Percentiles rank a stretch among this genome's conserved stretches.
phyloP scores from a whole-genome alignment of 2,329 filamentous ascomycete genomes.

The Alternaria consortialis region DNA sequence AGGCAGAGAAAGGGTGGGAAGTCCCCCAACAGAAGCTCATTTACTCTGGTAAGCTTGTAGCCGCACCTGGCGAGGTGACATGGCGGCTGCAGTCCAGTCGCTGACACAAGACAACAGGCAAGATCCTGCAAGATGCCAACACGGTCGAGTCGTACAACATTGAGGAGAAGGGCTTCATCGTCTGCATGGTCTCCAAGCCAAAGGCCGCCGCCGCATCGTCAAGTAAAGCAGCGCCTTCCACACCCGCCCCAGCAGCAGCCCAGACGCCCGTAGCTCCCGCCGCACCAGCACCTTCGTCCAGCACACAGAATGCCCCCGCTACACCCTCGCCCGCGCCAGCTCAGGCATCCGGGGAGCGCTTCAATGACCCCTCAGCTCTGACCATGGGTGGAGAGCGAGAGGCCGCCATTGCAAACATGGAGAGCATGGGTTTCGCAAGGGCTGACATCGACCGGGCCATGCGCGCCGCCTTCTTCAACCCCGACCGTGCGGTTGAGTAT shows the following conservation, averaged over 20 bases:
- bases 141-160: slow-evolving; percentile 97
- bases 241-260: slow-evolving; percentile 58
- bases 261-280: slow-evolving; percentile 65
- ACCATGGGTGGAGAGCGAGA: slow-evolving; percentile 84
- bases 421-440: slow-evolving; percentile 94
- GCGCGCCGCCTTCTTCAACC: slow-evolving; percentile 96
- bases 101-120: slow-evolving; percentile 68
- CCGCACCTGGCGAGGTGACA: slow-evolving; percentile 10
- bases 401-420: slow-evolving; percentile 88
- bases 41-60: slow-evolving; percentile 79
- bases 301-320: slow-evolving; percentile 60
- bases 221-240: slow-evolving; percentile 64
- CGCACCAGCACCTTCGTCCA: slow-evolving; percentile 60
- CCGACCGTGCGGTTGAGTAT: slow-evolving; percentile 96
- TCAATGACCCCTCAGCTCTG: slow-evolving; percentile 81
- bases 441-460: slow-evolving; percentile 91
- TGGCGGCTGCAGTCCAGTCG: slow-evolving; percentile 31
- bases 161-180: slow-evolving; percentile 98
- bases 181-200: slow-evolving; percentile 97
- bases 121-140: slow-evolving; percentile 97
- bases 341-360: slow-evolving; percentile 53
- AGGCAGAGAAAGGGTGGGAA: slow-evolving; percentile 93
- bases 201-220: slow-evolving; percentile 68
- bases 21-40: slow-evolving; percentile 92
- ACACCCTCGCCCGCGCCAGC: slow-evolving; percentile 61